These are phyloP conservation scores for Collybia sp. DNA, from an alignment of 768 basidiomycete genomes.

Conservation along the genomic window DNA sequence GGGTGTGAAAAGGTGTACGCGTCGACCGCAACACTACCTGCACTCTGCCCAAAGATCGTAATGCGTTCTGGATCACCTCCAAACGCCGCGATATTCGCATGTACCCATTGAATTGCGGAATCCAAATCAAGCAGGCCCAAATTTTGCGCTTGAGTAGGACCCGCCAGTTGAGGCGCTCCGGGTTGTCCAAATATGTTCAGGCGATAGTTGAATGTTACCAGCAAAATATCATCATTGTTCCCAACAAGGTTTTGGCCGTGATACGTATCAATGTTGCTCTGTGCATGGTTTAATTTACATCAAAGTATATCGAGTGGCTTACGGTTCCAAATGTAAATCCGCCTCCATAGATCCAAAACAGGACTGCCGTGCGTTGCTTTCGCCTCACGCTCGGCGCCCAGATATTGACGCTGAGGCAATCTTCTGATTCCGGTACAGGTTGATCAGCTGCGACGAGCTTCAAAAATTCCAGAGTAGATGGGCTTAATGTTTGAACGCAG, in stretches of 20 bases:
- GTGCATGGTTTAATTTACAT: no score
- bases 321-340: constrained; percentile 26
- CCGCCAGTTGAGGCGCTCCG: constrained; percentile 24
- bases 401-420: constrained; percentile 26
- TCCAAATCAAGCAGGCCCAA: constrained; percentile 28
- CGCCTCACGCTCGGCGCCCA: constrained; percentile 23
- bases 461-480: constrained; percentile 13
- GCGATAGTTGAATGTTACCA: constrained; percentile 30
- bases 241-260: constrained; percentile 22
- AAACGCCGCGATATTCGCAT: constrained; percentile 35
- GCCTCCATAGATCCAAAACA: constrained; percentile 32
- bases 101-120: constrained; percentile 36
- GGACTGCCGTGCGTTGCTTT: constrained; percentile 24
- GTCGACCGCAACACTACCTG: constrained; percentile 22
- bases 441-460: constrained; percentile 14
- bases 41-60: constrained; percentile 27
- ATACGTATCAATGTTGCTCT: constrained; percentile 21
- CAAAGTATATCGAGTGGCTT: constrained; percentile 4
- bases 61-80: constrained; percentile 32
- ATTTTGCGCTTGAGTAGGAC: constrained; percentile 17
- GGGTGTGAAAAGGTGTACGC: constrained; percentile 23
- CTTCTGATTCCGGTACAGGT: constrained; percentile 19
- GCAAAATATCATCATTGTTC: constrained; percentile 23
- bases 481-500: constrained; percentile 16
- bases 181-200: constrained; percentile 29